Evolutionary conservation across 768 basidiomycete species (phyloP), one percentile per base, ranked within the genome.

Genomic region (Russula sp.): DNA sequence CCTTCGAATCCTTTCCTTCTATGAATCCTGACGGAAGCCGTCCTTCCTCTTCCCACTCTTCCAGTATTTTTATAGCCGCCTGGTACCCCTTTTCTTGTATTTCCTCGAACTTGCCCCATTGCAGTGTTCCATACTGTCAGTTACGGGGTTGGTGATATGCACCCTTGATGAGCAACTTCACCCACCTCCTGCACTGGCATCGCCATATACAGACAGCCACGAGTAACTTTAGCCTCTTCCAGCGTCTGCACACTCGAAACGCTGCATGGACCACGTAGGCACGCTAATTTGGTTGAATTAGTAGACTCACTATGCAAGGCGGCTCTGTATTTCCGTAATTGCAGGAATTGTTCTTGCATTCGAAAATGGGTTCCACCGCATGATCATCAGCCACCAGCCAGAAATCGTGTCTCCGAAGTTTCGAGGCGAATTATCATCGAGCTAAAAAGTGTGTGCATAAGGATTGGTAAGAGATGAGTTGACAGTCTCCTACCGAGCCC

Each of bases 321-420:
- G 85, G 72, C 88, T 87, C 74, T 96, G 94, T 58, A 97, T 93
- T 72, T 96, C 93, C 13, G 94, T 89, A 67, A 96, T 93, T 14
- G 88, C 86, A 38, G 94, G 94, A 18, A 96, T 82, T 58, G 80
- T 83, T 59, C 82, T 78, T 38, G 85, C 83, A 69, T 79, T 83
- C 7, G 90, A 89, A 71, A 94, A 94, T 0, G 93, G 93, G 69
- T 94, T 95, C 87, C 85, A 98, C 54, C 93, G 79, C 72, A 97
- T 98, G 63, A 98, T 70, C 55, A 98, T 76, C 18, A 98, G 81
- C 90, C 93, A 98, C 87, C 91, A 97, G 34, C 97, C 97, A 3
- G 94, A 97, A 3, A 99, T 81, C 1, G 90, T 87, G 69, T 99
- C 97, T 6, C 97, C 94, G 73, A 95, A 97, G 67, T 90, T 87